Evolutionary conservation across 1,139 yeast species (phyloP).

Genomic region (Diutina neorugosa): DNA sequence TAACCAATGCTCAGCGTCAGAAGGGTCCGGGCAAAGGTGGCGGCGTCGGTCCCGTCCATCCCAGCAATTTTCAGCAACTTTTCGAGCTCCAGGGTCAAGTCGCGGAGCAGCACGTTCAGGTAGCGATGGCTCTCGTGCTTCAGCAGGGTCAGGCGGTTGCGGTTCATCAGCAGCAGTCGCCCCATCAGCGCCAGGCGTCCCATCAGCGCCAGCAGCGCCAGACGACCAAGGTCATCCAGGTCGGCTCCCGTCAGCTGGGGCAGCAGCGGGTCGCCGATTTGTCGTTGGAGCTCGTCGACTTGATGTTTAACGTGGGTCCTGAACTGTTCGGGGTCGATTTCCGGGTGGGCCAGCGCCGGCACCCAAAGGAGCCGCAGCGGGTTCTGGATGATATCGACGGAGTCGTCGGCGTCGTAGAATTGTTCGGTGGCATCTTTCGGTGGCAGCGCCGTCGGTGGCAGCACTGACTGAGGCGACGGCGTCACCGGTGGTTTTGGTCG

Average conservation of each 20-base stretch:
- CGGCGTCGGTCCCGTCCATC: slow-evolving; percentile 61
- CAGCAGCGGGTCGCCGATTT: slow-evolving; percentile 9
- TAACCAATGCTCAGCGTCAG: slow-evolving; percentile 49
- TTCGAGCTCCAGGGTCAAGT: slow-evolving; percentile 55
- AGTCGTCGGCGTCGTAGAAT: not conserved
- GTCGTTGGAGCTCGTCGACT: slow-evolving; percentile 59
- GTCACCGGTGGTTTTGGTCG: not conserved
- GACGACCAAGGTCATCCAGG: not conserved
- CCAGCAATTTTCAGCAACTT: slow-evolving; percentile 60
- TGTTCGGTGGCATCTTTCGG: not conserved
- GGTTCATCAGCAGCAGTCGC: not conserved
- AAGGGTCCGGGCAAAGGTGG: slow-evolving; percentile 60
- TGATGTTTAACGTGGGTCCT: slow-evolving; percentile 70
- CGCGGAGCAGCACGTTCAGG: slow-evolving; percentile 47
- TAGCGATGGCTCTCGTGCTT: not conserved
- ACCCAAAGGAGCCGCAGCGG: slow-evolving; percentile 61
- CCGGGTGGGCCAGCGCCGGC: slow-evolving; percentile 90
- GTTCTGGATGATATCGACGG: not conserved
- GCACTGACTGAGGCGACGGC: not conserved
- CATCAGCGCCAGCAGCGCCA: not conserved
- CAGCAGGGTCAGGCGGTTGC: slow-evolving; percentile 7
- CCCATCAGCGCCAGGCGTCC: not conserved
- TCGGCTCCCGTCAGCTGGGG: not conserved
- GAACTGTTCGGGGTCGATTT: slow-evolving; percentile 85
- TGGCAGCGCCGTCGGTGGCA: not conserved